Conservation (phyloP, 306 rosid genomes). For the Cicer arietinum region DNA sequence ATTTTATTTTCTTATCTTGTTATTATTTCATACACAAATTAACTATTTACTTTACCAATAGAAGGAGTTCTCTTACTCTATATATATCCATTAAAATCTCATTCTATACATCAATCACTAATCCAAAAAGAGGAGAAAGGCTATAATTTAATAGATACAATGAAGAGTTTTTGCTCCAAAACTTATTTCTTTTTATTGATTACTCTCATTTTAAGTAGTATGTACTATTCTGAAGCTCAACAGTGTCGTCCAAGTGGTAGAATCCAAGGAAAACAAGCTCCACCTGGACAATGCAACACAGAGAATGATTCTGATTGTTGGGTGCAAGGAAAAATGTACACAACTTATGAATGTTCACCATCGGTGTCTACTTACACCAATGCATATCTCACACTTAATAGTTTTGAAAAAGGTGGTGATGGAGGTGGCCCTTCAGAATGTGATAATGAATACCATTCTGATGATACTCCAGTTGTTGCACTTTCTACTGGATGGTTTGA, state of each 20-base stretch:
- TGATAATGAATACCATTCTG: slow-evolving; percentile 49
- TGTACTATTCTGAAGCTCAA: slow-evolving; percentile 35
- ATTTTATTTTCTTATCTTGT: too few species aligned
- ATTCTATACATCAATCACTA: not conserved
- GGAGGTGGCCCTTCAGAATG: slow-evolving; percentile 57
- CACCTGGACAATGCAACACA: slow-evolving; percentile 47
- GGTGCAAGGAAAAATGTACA: slow-evolving; percentile 40
- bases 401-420: slow-evolving; percentile 56
- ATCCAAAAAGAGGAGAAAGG: not conserved
- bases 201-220: not conserved
- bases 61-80: not conserved
- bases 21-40: too few species aligned
- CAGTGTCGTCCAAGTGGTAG: slow-evolving; percentile 40
- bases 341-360: slow-evolving; percentile 54
- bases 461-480: slow-evolving; percentile 45
- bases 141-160: not conserved
- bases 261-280: slow-evolving; percentile 41
- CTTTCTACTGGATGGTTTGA: slow-evolving; percentile 58
- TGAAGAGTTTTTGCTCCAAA: slow-evolving; percentile 28
- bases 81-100: not conserved
- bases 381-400: slow-evolving; percentile 54
- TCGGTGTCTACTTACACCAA: slow-evolving; percentile 35
- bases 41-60: too few species aligned
- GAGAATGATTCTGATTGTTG: slow-evolving; percentile 57
- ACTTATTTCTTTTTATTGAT: not conserved